A percentile compares a stretch with the other conserved stretches of the same genome.
Conservation (phyloP, 306 rosid species). For the Crataegus laevigata region DNA sequence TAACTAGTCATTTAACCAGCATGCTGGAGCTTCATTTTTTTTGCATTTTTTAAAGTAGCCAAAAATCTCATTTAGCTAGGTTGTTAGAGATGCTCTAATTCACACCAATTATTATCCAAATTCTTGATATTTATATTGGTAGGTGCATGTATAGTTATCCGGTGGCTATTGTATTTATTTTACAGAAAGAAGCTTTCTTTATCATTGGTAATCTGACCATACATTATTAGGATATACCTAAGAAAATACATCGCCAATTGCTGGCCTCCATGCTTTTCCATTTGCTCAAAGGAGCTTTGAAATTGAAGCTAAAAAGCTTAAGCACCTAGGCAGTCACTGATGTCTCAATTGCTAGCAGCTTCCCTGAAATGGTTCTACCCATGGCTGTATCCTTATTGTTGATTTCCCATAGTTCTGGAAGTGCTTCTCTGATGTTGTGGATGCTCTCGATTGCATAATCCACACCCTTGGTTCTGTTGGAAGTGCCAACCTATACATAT, state of each 20-base stretch:
- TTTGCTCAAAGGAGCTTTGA: neutral
- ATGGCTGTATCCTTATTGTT: neutral
- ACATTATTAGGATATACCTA: neutral
- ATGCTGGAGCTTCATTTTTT: too few relatives aligned
- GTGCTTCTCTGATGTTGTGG: constrained; percentile 12
- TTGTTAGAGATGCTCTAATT: too few relatives aligned
- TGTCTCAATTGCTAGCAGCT: neutral
- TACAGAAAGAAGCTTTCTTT: neutral
- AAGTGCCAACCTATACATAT: neutral
- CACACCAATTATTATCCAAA: neutral
- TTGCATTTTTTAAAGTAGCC: too few relatives aligned
- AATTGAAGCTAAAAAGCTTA: neutral
- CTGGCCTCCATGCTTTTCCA: neutral
- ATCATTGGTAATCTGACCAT: neutral
- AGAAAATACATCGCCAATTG: neutral
- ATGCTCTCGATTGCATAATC: constrained; percentile 18
- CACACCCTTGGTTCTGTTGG: neutral
- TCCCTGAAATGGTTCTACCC: neutral
- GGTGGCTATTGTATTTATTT: neutral
- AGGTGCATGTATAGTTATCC: neutral
- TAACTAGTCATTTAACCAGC: too few relatives aligned
- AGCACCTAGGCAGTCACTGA: neutral
- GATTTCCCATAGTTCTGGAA: constrained; percentile 1
- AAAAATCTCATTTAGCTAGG: too few relatives aligned
- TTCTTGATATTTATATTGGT: neutral